Conservation (phyloP, 148 eudicot species). For the Talinum fruticosum region DNA sequence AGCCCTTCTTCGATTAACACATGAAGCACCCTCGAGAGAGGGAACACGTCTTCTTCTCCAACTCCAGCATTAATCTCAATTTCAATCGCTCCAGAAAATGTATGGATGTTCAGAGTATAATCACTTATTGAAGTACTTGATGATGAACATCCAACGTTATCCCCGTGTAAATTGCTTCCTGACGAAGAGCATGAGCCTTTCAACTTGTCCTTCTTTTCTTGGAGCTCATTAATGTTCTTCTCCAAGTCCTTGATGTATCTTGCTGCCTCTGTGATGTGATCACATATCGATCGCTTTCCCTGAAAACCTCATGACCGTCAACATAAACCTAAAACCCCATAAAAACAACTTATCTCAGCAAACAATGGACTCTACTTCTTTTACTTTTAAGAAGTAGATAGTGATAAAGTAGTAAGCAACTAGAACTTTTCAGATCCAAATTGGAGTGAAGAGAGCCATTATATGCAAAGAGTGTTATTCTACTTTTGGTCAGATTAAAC, state of each 20-base stretch:
- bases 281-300: conserved; percentile 41
- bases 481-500: too few species aligned
- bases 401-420: too few species aligned
- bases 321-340: background rate
- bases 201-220: conserved; percentile 31
- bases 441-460: too few species aligned
- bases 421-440: too few species aligned
- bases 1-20: conserved; percentile 8
- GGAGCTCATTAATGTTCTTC: conserved; percentile 29
- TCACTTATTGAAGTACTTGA: background rate
- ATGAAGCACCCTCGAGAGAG: background rate
- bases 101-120: background rate
- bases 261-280: conserved; percentile 32
- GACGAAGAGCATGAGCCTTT: background rate
- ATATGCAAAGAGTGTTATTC: too few species aligned
- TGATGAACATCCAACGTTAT: background rate
- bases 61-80: conserved; percentile 4
- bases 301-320: conserved; percentile 8
- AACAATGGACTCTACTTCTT: too few species aligned
- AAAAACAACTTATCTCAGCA: background rate
- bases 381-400: too few species aligned
- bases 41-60: conserved; percentile 3
- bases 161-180: too few species aligned
- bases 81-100: background rate
- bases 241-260: conserved; percentile 38